phyloP scores from a whole-genome alignment of 768 basidiomycete genomes.

The Gloeopeniophorella convolvens region DNA sequence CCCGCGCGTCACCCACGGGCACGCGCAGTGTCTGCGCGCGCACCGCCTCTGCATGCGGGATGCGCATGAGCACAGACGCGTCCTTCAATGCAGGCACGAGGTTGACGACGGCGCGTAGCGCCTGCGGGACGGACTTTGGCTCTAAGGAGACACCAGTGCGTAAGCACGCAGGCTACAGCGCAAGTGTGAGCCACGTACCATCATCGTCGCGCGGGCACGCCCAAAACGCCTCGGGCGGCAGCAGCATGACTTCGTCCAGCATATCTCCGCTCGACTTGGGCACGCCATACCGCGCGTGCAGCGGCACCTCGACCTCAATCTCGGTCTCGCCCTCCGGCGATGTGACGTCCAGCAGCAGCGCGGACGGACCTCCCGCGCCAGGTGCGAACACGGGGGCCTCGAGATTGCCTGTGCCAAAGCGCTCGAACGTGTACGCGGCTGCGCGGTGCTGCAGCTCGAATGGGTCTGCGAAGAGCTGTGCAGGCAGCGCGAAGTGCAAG shows the following conservation, averaged over 20 bases:
- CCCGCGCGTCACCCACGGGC: constrained; percentile 1
- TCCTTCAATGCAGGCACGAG: background rate
- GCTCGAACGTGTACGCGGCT: constrained; percentile 7
- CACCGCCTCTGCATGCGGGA: background rate
- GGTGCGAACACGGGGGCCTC: constrained; percentile 5
- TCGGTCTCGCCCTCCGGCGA: background rate
- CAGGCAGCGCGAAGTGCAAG: constrained; percentile 7
- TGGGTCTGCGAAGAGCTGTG: constrained; percentile 8
- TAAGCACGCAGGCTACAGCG: too few species aligned
- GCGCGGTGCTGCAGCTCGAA: constrained; percentile 1
- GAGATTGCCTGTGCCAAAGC: constrained; percentile 11
- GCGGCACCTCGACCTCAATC: background rate
- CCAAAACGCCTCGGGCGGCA: constrained; percentile 8
- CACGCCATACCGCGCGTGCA: constrained; percentile 10
- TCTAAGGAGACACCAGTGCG: background rate
- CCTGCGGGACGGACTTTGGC: background rate
- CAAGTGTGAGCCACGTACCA: too few species aligned
- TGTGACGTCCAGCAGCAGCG: constrained; percentile 5
- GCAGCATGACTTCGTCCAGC: constrained; percentile 4
- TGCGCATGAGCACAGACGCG: background rate
- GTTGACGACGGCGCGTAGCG: background rate
- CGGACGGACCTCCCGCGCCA: background rate
- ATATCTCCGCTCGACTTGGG: background rate
- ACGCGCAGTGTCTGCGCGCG: constrained; percentile 7
- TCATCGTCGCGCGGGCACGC: background rate